Conservation (phyloP, 352 stramenopile genomes). For the Blastocystis hominis region DNA sequence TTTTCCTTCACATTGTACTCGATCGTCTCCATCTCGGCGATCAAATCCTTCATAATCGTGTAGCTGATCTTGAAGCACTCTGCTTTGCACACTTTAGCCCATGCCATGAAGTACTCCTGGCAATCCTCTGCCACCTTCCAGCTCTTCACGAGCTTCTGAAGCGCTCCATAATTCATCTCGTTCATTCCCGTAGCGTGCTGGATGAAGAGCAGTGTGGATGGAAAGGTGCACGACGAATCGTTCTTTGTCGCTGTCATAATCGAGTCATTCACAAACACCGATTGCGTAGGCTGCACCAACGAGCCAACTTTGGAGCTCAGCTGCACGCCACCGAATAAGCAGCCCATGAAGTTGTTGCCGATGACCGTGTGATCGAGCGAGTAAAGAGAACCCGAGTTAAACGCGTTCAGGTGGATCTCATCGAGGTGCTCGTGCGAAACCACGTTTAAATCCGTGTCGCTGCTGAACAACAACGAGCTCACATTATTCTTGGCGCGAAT, state of each 20-base stretch:
- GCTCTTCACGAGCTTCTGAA: constrained; percentile 21
- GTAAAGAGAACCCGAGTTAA: constrained; percentile 4
- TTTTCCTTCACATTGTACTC: constrained; percentile 45
- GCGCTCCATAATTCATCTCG: constrained; percentile 13
- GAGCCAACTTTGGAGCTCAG: constrained; percentile 2
- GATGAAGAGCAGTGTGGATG: constrained; percentile 35
- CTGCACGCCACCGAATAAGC: constrained; percentile 38
- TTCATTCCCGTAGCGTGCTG: constrained; percentile 42
- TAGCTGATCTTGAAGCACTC: constrained; percentile 45
- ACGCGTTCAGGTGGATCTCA: constrained; percentile 37
- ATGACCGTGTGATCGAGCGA: constrained; percentile 43
- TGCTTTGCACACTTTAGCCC: constrained; percentile 48
- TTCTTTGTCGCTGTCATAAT: neutral
- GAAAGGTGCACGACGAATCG: constrained; percentile 3
- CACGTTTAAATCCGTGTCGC: neutral
- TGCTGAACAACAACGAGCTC: constrained; percentile 5
- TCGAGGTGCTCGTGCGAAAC: constrained; percentile 37
- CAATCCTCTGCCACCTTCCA: constrained; percentile 16
- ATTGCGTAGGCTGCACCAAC: constrained; percentile 6
- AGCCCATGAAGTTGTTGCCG: constrained; percentile 7
- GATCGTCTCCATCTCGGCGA: constrained; percentile 35
- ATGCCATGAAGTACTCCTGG: constrained; percentile 15
- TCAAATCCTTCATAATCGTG: constrained; percentile 57
- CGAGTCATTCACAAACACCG: constrained; percentile 22
- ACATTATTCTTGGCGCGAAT: constrained; percentile 53